Base-by-base conservation (phyloP, 805 yeast species). In the Cyberlindnera meyerae region DNA sequence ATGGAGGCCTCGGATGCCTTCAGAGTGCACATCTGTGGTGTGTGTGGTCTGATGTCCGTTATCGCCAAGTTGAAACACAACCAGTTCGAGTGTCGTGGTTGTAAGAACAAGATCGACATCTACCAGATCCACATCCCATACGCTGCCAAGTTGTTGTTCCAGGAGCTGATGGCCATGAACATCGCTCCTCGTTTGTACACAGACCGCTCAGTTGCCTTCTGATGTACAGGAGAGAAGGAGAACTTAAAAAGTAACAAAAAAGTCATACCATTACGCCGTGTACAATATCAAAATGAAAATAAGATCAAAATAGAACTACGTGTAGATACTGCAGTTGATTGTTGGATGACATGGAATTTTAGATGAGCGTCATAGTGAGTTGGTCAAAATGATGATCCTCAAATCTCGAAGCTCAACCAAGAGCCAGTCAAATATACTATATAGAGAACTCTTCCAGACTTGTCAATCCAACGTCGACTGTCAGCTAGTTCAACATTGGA, bases 1-100 rank as follows among this genome's bases (percentile, higher is more conserved):
- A 90, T 93, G 97, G 97, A 93, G 65, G 96, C 97, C 11, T 90
- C 97, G 0, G 99, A 93, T 69, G 97, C 97, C 2, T 93, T 93
- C 73, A 77, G 97, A 65, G 97, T 93, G 29, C 97, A 93, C 60
- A 82, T 93, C 21, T 93, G 99, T 71, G 98, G 97, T 57, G 79
- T 90, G 55, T 93, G 99, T 73, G 99, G 99, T 29, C 75, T 94
- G 63, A 93, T 93, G 97, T 73, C 89, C 39, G 98, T 94, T 45
- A 86, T 93, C 65, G 97, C 99, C 34, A 93, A 90, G 63, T 73
- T 93, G 66, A 93, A 89, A 65, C 95, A 94, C 73, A 87, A 87
- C 59, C 97, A 93, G 69, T 93, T 86, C 58, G 99, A 93, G 68
- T 93, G 99, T 70, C 86, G 96, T 52, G 87, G 96, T 34, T 93